phyloP scores from a whole-genome alignment of 768 basidiomycete genomes.

The Mycena haematopus region DNA sequence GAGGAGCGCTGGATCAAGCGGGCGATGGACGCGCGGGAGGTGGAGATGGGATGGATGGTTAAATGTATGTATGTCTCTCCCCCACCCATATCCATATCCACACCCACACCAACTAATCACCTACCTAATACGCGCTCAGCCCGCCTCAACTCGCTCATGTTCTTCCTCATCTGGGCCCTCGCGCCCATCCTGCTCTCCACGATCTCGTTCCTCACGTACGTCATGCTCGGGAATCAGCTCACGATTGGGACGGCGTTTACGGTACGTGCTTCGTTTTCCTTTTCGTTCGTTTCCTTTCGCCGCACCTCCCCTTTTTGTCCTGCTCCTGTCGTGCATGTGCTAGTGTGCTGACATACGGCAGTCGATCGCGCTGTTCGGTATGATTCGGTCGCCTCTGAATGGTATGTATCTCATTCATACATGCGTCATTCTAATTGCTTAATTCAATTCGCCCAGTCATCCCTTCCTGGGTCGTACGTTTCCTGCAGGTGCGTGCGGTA shows the following conservation, averaged over 20 bases:
- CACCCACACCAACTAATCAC: no score
- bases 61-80: conserved; percentile 51
- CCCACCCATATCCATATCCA: no score
- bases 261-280: no score
- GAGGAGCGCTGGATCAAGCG: conserved; percentile 78
- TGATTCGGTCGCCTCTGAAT: conserved; percentile 61
- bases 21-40: conserved; percentile 65
- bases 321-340: not conserved
- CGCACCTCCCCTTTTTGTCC: no score
- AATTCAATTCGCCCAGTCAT: conserved; percentile 45
- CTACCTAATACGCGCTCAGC: not conserved
- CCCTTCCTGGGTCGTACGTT: conserved; percentile 78
- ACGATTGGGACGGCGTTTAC: conserved; percentile 87
- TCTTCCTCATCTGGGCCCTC: conserved; percentile 1
- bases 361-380: conserved; percentile 83
- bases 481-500: conserved; percentile 58
- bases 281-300: no score
- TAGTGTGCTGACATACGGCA: conserved; percentile 30
- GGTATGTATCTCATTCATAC: not conserved
- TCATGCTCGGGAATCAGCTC: conserved; percentile 74
- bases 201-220: conserved; percentile 74
- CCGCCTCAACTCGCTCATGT: not conserved
- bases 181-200: conserved; percentile 63
- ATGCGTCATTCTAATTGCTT: no score
- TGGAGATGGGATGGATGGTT: conserved; percentile 80